Evolutionary conservation across 2,329 filamentous ascomycete genomes (phyloP).

Genomic region (Hysterium pulicare): DNA sequence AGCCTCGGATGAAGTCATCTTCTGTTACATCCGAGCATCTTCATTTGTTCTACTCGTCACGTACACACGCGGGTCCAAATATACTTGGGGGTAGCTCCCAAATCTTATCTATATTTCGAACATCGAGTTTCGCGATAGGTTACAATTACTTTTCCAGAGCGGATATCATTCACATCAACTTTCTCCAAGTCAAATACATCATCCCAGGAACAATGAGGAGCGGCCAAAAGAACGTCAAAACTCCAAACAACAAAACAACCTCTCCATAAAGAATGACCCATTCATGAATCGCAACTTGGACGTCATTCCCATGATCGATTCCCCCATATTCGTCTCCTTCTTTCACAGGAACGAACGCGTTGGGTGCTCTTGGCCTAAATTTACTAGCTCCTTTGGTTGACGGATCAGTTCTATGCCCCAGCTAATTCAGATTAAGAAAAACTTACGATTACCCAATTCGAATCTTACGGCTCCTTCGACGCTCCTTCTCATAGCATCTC

Average conservation of each 20-base stretch:
- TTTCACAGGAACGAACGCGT: not conserved
- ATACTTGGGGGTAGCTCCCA: too few species aligned
- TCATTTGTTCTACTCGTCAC: too few species aligned
- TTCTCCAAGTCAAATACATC: not conserved
- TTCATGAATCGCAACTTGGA: conserved; percentile 1
- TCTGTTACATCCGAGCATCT: too few species aligned
- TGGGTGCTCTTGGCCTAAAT: not conserved
- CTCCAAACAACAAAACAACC: not conserved
- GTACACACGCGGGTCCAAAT: too few species aligned
- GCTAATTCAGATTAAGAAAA: not conserved
- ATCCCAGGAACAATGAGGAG: not conserved
- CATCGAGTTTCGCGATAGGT: too few species aligned
- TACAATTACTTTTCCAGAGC: too few species aligned
- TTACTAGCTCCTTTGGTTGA: not conserved
- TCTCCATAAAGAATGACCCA: not conserved
- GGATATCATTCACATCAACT: not conserved
- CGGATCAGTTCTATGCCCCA: not conserved
- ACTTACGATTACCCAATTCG: conserved; percentile 1
- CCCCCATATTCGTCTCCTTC: conserved; percentile 1
- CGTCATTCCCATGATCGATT: not conserved
- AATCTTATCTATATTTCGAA: too few species aligned
- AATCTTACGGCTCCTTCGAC: not conserved
- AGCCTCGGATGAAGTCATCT: too few species aligned
- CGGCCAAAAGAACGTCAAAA: not conserved
- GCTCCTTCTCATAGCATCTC: not conserved